Percentiles rank a stretch among this genome's conserved stretches.
phyloP scores from a whole-genome alignment of 805 yeast genomes.

The Candida nanaspora region DNA sequence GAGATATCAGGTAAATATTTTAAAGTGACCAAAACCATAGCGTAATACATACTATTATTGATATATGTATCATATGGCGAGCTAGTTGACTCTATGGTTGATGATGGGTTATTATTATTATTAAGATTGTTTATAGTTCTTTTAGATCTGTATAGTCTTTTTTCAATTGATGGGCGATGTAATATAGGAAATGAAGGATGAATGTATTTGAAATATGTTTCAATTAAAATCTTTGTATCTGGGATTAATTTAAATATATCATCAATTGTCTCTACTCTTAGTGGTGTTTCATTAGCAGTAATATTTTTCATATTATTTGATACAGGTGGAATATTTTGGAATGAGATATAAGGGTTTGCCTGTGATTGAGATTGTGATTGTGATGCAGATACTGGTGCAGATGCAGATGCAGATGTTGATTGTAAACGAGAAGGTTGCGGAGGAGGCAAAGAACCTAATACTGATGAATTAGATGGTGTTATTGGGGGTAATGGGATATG shows the following conservation, averaged over 20 bases:
- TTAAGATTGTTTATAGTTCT: not conserved
- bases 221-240: not conserved
- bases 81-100: no score
- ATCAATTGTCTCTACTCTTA: not conserved
- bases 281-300: no score
- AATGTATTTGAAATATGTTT: constrained; percentile 4
- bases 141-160: not conserved
- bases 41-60: constrained; percentile 4
- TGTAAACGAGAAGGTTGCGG: no score
- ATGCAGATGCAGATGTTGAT: not conserved
- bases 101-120: not conserved
- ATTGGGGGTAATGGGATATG: no score
- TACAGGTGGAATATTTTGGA: not conserved
- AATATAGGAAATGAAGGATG: constrained; percentile 7
- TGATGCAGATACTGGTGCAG: not conserved
- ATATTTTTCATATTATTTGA: not conserved
- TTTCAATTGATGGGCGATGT: constrained; percentile 3
- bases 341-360: no score
- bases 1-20: constrained; percentile 5
- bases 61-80: not conserved
- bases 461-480: no score
- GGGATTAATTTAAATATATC: constrained; percentile 1
- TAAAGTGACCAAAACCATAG: constrained; percentile 12
- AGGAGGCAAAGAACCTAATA: no score
- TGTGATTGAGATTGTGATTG: not conserved